A percentile compares a stretch with the other conserved stretches of the same genome.
Evolutionary conservation across 306 rosid genomes (phyloP).

Genomic region (Trichosanthes truncata): DNA sequence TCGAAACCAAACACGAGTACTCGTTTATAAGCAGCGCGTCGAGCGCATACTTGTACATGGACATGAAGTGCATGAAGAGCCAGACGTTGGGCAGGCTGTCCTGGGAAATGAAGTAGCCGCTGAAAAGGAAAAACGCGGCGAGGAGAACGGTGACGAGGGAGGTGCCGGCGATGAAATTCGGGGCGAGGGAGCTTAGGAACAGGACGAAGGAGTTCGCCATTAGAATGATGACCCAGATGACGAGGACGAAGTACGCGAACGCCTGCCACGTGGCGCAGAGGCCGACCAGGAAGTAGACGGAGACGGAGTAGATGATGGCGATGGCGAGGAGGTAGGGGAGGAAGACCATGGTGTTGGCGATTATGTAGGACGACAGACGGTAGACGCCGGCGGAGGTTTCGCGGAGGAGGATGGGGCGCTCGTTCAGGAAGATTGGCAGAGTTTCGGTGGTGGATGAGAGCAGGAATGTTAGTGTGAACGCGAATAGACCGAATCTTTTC

Average conservation of each 20-base stretch:
- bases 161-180: slow-evolving; percentile 81
- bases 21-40: slow-evolving; percentile 84
- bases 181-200: slow-evolving; percentile 74
- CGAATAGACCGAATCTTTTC: slow-evolving; percentile 82
- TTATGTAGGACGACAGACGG: slow-evolving; percentile 71
- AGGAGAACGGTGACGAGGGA: slow-evolving; percentile 68
- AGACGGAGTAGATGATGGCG: slow-evolving; percentile 61
- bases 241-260: slow-evolving; percentile 63
- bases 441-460: slow-evolving; percentile 83
- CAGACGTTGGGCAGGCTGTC: slow-evolving; percentile 63
- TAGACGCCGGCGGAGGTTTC: slow-evolving; percentile 88
- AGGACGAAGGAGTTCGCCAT: slow-evolving; percentile 87
- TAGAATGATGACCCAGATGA: slow-evolving; percentile 62
- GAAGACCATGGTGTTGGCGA: slow-evolving; percentile 93
- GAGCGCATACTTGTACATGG: slow-evolving; percentile 86
- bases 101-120: slow-evolving; percentile 67
- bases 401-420: slow-evolving; percentile 70
- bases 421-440: slow-evolving; percentile 78
- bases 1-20: slow-evolving; percentile 54
- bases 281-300: slow-evolving; percentile 83
- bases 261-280: slow-evolving; percentile 76
- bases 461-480: slow-evolving; percentile 82
- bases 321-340: slow-evolving; percentile 64
- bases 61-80: slow-evolving; percentile 78
- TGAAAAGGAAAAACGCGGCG: slow-evolving; percentile 72